Conservation (phyloP, 2,329 filamentous ascomycete genomes). For the Aspergillus niger region DNA sequence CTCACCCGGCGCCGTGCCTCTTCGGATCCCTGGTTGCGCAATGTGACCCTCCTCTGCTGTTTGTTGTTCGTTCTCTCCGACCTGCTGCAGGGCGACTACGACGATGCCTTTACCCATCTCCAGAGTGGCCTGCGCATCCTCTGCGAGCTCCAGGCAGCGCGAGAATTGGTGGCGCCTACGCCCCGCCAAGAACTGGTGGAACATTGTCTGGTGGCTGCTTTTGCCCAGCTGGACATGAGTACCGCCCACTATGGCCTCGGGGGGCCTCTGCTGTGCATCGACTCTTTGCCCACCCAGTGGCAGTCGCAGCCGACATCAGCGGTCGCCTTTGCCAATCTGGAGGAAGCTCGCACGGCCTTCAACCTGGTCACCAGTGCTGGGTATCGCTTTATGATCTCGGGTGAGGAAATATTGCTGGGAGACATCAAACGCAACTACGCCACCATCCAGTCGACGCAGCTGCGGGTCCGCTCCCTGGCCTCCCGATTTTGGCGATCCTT, state of each 20-base stretch:
- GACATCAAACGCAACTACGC: neutral
- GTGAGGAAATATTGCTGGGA: neutral
- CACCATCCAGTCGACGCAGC: neutral
- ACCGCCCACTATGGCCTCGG: neutral
- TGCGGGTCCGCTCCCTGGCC: neutral
- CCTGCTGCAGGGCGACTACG: neutral
- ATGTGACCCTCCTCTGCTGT: constrained; percentile 3
- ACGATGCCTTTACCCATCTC: neutral
- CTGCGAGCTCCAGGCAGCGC: neutral
- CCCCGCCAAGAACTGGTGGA: neutral
- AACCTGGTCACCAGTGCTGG: neutral
- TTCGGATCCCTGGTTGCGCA: neutral
- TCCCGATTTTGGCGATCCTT: neutral
- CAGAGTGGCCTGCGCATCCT: constrained; percentile 1
- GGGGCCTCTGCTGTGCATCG: neutral
- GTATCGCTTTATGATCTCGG: neutral
- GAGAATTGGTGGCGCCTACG: neutral
- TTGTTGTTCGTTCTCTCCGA: constrained; percentile 1
- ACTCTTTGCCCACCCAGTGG: neutral
- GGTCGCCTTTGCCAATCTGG: neutral
- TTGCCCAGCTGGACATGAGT: neutral
- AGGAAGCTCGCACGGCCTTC: neutral
- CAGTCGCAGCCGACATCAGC: neutral
- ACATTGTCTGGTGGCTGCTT: neutral
- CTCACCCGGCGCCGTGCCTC: neutral